These are phyloP conservation scores for Pyracantha coccinea DNA, from an alignment of 331 rosid species.

Conservation along the genomic window DNA sequence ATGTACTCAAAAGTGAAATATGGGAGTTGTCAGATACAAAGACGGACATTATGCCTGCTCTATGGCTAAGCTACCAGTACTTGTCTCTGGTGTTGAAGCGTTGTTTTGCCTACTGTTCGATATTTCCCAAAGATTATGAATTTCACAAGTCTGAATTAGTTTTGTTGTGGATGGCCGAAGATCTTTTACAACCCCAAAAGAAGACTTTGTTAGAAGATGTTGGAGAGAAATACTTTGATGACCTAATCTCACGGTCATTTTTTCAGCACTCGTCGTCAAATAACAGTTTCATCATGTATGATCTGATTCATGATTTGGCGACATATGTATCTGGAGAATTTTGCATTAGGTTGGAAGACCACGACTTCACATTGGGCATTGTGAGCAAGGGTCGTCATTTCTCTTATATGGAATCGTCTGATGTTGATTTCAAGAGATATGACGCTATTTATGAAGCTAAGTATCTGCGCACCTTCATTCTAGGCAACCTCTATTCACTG, in stretches of 20 bases:
- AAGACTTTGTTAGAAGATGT: not conserved
- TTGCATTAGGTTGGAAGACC: not conserved
- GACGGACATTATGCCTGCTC: not conserved
- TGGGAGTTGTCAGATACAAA: not conserved
- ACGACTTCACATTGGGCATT: not conserved
- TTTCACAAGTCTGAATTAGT: not conserved
- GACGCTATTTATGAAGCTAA: not conserved
- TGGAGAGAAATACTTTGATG: not conserved
- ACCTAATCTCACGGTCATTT: not conserved
- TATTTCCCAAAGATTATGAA: not conserved
- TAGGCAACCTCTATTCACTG: rapidly evolving
- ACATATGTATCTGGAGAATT: not conserved
- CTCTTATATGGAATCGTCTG: not conserved
- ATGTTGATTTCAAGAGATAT: not conserved
- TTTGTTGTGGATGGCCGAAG: not conserved
- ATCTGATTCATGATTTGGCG: not conserved
- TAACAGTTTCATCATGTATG: not conserved
- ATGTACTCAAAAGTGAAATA: not conserved
- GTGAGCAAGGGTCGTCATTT: conserved; percentile 5
- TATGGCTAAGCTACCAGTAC: not conserved
- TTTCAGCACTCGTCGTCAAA: not conserved
- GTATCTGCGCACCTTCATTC: not conserved
- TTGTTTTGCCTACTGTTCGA: not conserved
- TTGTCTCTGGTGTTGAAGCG: not conserved
- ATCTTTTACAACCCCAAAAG: not conserved